Conservation (phyloP, 352 stramenopile genomes). For the Pythium pyrilobum region DNA sequence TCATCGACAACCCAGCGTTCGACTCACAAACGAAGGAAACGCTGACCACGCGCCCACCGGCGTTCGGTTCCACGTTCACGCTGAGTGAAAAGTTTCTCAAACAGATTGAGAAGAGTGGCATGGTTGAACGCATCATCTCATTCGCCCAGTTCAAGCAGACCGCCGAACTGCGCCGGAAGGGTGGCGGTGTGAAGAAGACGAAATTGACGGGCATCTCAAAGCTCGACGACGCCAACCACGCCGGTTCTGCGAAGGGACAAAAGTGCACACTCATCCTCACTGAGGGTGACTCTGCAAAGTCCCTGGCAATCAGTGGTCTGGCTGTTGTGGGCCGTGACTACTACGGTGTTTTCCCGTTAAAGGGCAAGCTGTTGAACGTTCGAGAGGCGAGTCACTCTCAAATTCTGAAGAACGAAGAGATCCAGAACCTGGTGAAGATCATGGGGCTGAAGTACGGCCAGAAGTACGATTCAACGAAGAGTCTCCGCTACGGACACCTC, state of each 20-base stretch:
- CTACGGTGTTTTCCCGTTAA: conserved; percentile 97
- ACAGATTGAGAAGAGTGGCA: conserved; percentile 83
- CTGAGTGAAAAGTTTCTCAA: conserved; percentile 88
- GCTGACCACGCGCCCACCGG: conserved; percentile 83
- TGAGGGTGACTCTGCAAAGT: conserved; percentile 98
- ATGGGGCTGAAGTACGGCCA: conserved; percentile 95
- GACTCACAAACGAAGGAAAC: conserved; percentile 98
- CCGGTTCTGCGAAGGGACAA: conserved; percentile 84
- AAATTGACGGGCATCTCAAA: conserved; percentile 92
- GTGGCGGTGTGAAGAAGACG: conserved; percentile 70
- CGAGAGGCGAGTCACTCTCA: conserved; percentile 96
- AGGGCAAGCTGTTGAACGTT: conserved; percentile 99
- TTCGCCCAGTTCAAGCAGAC: conserved; percentile 92
- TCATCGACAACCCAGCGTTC: conserved; percentile 98
- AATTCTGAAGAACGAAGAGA: conserved; percentile 97
- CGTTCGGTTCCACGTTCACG: conserved; percentile 85
- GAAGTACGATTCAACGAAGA: conserved; percentile 88
- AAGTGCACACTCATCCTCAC: conserved; percentile 98
- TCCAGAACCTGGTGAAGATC: conserved; percentile 96
- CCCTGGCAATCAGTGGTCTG: conserved; percentile 94
- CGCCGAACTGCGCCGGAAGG: conserved; percentile 86
- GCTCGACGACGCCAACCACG: conserved; percentile 96
- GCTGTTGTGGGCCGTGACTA: conserved; percentile 94
- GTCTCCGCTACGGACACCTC: conserved; percentile 94
- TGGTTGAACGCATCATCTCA: conserved; percentile 89